Base-by-base conservation (phyloP, 2,329 filamentous ascomycete species). In the Chlorencoelia australis region DNA sequence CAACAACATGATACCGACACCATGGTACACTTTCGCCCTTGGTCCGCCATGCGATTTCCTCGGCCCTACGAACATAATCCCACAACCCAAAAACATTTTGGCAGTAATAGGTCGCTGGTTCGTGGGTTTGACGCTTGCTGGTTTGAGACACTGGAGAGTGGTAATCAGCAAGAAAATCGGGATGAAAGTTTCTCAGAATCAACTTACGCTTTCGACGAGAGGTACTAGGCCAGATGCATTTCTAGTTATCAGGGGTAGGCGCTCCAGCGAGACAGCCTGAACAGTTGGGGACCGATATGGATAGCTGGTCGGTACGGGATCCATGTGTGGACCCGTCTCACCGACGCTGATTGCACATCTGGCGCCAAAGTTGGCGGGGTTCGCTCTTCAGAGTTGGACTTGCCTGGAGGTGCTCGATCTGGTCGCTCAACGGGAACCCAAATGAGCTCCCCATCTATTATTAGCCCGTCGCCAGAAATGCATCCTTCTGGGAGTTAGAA, bases 371-470 rank as follows among this genome's bases (percentile, higher is more conserved):
- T 24, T 24, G 9, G 9, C 20, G 14, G 20, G 18, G 7, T 33
- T 24, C 19, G 31, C 31, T 24, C 6, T 30, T 30, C 18, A 30
- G 18, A 30, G 29, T 30, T 30, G 13, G 13, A 17, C 29, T 30
- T 30, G 13, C 29, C 13, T 34, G 9, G 21, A 24, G 21, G 21
- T 24, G 21, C 21, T 24, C 21, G 21, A 24, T 24, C 21, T 24
- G 21, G 21, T 24, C 21, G 21, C 21, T 24, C 32, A 25, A 20
- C 20, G 11, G 21, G 32, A 26, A 15, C 21, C n/a, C 22, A 35
- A 35, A 35, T 35, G 20, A 19, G 11, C 21, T 26, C 32, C 13
- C 22, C 17, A 24, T 33, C 30, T 39, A 39, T 33, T 39, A 39
- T 39, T 30, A 39, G n/a, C 18, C n/a, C 11, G 17, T 4, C 11